Evolutionary conservation across 495 filamentous ascomycete genomes (phyloP), one percentile per base, ranked within the genome.

Genomic region (Hypoxylon lienhwacheense): DNA sequence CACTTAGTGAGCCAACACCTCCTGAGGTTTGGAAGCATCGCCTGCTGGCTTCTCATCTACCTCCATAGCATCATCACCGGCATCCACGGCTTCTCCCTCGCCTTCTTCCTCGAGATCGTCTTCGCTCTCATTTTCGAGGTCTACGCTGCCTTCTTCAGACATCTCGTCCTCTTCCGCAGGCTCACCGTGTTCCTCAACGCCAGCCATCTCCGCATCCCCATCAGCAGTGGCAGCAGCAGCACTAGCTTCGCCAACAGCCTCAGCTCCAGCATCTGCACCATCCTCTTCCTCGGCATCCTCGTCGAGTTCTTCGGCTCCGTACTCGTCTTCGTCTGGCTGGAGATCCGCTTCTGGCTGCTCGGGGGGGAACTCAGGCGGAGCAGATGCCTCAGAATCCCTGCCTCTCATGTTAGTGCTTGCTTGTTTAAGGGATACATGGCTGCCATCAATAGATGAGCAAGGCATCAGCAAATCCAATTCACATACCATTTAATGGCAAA

Each of bases 401-500:
- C 34, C 8, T 46, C 15, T 28, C 24, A 11, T 19, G 42, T 69
- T 52, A 73, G 67, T 24, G 52, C 34, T 6, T n/a, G 19, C 11
- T n/a, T n/a, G n/a, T n/a, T n/a, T n/a, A n/a, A n/a, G n/a, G n/a
- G n/a, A n/a, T n/a, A n/a, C n/a, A n/a, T 20, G 7, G 42, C 36
- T 29, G 42, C 6, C 1, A 19, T 7, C 17, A 29, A 28, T 33
- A 20, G 12, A 29, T 7, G 6, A 10, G 17, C 22, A 21, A 25
- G 17, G 11, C 25, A 28, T 35, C 25, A 17, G n/a, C n/a, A n/a
- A n/a, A n/a, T n/a, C n/a, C n/a, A n/a, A n/a, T n/a, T n/a, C n/a
- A 64, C 80, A 45, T 81, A 96, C 93, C 93, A 98, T 74, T 97
- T 97, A 73, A 98, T 98, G n/a, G 91, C 90, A 63, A 98, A 98